Conservation (phyloP, 768 basidiomycete species). For the Lactarius hengduanensis region DNA sequence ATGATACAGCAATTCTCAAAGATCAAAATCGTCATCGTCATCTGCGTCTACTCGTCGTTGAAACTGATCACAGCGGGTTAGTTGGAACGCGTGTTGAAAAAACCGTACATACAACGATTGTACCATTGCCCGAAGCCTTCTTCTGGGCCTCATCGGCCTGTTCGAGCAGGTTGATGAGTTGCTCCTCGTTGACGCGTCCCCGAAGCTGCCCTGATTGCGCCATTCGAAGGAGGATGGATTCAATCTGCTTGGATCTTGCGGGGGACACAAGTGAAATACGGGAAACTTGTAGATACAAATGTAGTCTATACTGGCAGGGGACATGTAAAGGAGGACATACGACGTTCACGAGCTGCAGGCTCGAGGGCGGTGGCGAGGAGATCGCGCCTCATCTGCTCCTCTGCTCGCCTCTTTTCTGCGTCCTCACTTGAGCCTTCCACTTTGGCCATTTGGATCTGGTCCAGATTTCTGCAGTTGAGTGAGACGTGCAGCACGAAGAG, state of each 20-base stretch:
- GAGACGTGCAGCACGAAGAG: slow-evolving; percentile 45
- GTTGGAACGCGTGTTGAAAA: neutral
- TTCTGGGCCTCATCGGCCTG: slow-evolving; percentile 56
- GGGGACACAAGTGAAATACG: slow-evolving; percentile 87
- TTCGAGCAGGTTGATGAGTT: slow-evolving; percentile 82
- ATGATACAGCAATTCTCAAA: slow-evolving; percentile 26
- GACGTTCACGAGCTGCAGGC: slow-evolving; percentile 28
- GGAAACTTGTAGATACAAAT: slow-evolving; percentile 53
- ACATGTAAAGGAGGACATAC: slow-evolving; percentile 13
- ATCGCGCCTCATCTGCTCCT: slow-evolving; percentile 75
- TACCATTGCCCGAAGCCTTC: slow-evolving; percentile 37
- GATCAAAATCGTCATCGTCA: slow-evolving; percentile 37
- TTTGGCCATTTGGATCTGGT: slow-evolving; percentile 26
- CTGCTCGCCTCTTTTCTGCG: slow-evolving; percentile 44
- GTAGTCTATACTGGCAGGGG: neutral
- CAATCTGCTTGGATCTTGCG: slow-evolving; percentile 76
- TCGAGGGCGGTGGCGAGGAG: slow-evolving; percentile 37
- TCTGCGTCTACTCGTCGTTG: slow-evolving; percentile 33
- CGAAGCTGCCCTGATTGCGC: slow-evolving; percentile 80
- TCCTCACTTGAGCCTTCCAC: slow-evolving; percentile 53
- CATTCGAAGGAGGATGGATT: slow-evolving; percentile 75
- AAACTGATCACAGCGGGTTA: slow-evolving; percentile 14
- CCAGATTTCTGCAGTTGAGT: slow-evolving; percentile 39
- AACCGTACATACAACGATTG: slow-evolving; percentile 40
- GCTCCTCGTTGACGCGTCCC: slow-evolving; percentile 71